Percentiles rank a stretch among this genome's conserved stretches.
These are phyloP conservation scores for Komagataella kurtzmanii DNA, from an alignment of 805 yeast species.

Conservation along the genomic window DNA sequence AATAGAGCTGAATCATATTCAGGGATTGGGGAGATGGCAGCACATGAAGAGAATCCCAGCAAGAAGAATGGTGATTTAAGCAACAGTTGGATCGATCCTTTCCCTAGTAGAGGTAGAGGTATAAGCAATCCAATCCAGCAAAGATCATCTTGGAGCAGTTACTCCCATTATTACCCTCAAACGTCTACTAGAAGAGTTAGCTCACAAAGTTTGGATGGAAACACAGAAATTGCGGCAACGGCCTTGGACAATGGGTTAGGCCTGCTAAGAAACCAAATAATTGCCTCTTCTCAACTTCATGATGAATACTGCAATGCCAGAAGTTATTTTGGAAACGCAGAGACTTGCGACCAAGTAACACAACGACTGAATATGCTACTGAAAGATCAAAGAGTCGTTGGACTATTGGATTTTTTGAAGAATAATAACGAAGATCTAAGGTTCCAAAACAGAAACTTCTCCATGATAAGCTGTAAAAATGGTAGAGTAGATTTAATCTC, in stretches of 20 bases:
- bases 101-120: neutral
- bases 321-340: constrained; percentile 40
- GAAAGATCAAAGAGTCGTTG: constrained; percentile 9
- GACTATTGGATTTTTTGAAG: constrained; percentile 23
- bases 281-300: constrained; percentile 46
- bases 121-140: neutral
- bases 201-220: neutral
- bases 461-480: constrained; percentile 21
- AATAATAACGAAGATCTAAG: constrained; percentile 31
- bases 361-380: constrained; percentile 17
- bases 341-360: constrained; percentile 23
- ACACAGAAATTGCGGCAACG: constrained; percentile 1
- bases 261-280: constrained; percentile 38
- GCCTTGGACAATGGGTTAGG: constrained; percentile 51
- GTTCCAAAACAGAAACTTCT: constrained; percentile 22
- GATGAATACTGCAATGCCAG: constrained; percentile 31
- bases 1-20: neutral
- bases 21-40: neutral
- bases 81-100: neutral
- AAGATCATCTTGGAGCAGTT: neutral
- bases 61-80: neutral
- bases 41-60: neutral
- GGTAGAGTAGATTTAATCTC: constrained; percentile 53
- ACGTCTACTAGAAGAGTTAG: neutral
- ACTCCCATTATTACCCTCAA: neutral